Percentiles rank a stretch among this genome's conserved stretches.
Evolutionary conservation across 2,329 filamentous ascomycete species (phyloP).

Genomic region (Neonectria sp.): DNA sequence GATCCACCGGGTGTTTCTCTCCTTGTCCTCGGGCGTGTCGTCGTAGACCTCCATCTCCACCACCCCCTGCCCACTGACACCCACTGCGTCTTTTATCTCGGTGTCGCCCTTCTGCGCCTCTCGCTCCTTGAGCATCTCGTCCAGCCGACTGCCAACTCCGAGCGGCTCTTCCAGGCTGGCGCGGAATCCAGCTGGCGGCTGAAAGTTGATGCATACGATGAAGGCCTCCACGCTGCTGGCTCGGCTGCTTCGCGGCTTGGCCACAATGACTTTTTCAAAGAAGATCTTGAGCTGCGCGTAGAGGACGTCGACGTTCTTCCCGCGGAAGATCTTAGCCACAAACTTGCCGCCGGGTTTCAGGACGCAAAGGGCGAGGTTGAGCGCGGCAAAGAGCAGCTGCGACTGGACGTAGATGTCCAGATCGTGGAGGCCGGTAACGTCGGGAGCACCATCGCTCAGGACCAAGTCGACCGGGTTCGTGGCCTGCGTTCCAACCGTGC

Average conservation of each 20-base stretch:
- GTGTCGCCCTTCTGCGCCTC: slow-evolving; percentile 57
- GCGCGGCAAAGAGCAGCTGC: slow-evolving; percentile 92
- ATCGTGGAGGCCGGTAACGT: slow-evolving; percentile 97
- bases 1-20: slow-evolving; percentile 79
- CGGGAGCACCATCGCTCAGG: slow-evolving; percentile 94
- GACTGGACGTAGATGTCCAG: slow-evolving; percentile 98
- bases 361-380: slow-evolving; percentile 94
- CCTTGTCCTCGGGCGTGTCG: slow-evolving; percentile 46
- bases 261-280: slow-evolving; percentile 87
- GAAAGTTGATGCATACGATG: slow-evolving; percentile 93
- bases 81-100: slow-evolving; percentile 61
- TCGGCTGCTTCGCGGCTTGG: slow-evolving; percentile 94
- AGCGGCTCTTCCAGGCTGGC: slow-evolving; percentile 83
- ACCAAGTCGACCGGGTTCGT: slow-evolving; percentile 91
- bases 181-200: slow-evolving; percentile 81
- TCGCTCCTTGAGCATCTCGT: slow-evolving; percentile 64
- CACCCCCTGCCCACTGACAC: slow-evolving; percentile 53
- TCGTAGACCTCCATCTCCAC: slow-evolving; percentile 68
- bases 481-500: slow-evolving; percentile 62
- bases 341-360: slow-evolving; percentile 95
- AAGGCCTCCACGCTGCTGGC: slow-evolving; percentile 98
- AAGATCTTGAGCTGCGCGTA: slow-evolving; percentile 95
- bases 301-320: slow-evolving; percentile 93
- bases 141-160: slow-evolving; percentile 72
- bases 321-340: slow-evolving; percentile 97